Evolutionary conservation across 495 filamentous ascomycete species (phyloP), one percentile per base, ranked within the genome.

Genomic region (Penicillium coprophilum): DNA sequence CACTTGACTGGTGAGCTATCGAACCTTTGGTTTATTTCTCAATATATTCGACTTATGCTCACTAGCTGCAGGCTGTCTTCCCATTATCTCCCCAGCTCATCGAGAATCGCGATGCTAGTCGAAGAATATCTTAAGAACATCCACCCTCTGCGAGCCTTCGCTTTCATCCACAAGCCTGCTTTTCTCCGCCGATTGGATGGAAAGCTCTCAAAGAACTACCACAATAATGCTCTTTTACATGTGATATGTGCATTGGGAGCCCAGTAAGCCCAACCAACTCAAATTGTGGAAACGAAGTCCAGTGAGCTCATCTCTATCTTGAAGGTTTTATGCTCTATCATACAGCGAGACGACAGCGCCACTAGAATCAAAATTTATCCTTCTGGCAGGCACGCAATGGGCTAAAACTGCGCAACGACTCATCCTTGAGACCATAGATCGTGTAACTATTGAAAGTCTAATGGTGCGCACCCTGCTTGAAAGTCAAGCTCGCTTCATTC

Each of bases 71-170:
- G 68, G 68, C 30, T 71, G 38, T 44, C 43, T 8, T 53, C 54
- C 7, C 49, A 46, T 20, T 39, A 66, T 15, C 43, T 74, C 7
- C 68, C 70, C 6, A 57, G 48, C 9, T 39, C 48, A 34, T 52
- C 56, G n/a, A 62, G 61, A 13, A 59, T 71, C 6, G 40, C 56
- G 17, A 48, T 64, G 17, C 53, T 73, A 11, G 66, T 70, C 19
- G 67, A 74, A 28, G 61, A 70, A 20, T 74, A 73, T 44, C 73
- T 73, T 32, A 62, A 65, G 30, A 71, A 74, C 41, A 53, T 74
- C n/a, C 71, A 74, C 38, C 68, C 68, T 10, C 50, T 74, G 13
- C 60, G 71, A 11, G 72, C 68, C 44, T 74, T 70, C 46, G 70
- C 66, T 6, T 74, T 74, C 31, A 67, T 71, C 2, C 70, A 74